A percentile compares a stretch with the other conserved stretches of the same genome.
Conservation (phyloP, 2,329 filamentous ascomycete species). For the Aspergillus amoenus region DNA sequence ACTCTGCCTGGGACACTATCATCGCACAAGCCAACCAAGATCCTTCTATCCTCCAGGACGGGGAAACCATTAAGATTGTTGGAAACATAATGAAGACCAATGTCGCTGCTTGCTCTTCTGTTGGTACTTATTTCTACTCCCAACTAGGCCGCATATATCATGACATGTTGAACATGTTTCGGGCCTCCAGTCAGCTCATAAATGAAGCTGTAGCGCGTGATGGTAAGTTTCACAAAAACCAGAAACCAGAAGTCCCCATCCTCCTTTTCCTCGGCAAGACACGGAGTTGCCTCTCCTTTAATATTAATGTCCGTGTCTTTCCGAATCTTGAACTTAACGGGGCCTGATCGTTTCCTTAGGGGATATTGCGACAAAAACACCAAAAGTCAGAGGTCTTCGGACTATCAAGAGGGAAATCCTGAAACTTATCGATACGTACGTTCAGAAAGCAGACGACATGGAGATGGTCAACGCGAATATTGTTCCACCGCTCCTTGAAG, state of each 20-base stretch:
- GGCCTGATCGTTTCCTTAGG: slow-evolving; percentile 50
- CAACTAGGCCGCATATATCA: slow-evolving; percentile 97
- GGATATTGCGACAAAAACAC: slow-evolving; percentile 94
- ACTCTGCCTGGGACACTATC: slow-evolving; percentile 92
- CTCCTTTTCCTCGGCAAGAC: too few relatives aligned
- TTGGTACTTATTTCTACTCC: slow-evolving; percentile 95
- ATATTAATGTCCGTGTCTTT: too few relatives aligned
- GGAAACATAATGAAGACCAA: slow-evolving; percentile 99
- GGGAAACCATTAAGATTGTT: slow-evolving; percentile 96
- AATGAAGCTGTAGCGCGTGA: slow-evolving; percentile 86
- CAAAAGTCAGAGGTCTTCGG: slow-evolving; percentile 87
- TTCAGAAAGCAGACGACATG: slow-evolving; percentile 95
- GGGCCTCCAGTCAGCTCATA: slow-evolving; percentile 92
- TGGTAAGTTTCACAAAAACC: slow-evolving; percentile 53
- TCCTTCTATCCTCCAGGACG: slow-evolving; percentile 82
- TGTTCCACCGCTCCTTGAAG: slow-evolving; percentile 92
- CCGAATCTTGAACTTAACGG: neutral
- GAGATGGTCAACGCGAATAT: slow-evolving; percentile 91
- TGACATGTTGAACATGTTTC: slow-evolving; percentile 99
- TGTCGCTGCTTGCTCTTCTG: slow-evolving; percentile 94
- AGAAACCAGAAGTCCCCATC: too few relatives aligned
- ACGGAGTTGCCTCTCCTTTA: neutral
- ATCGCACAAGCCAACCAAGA: slow-evolving; percentile 84
- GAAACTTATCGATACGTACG: slow-evolving; percentile 96
- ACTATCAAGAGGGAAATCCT: slow-evolving; percentile 99